A percentile compares a stretch with the other conserved stretches of the same genome.
Evolutionary conservation across 331 rosid species (phyloP).

Genomic region (Malus hybrid): DNA sequence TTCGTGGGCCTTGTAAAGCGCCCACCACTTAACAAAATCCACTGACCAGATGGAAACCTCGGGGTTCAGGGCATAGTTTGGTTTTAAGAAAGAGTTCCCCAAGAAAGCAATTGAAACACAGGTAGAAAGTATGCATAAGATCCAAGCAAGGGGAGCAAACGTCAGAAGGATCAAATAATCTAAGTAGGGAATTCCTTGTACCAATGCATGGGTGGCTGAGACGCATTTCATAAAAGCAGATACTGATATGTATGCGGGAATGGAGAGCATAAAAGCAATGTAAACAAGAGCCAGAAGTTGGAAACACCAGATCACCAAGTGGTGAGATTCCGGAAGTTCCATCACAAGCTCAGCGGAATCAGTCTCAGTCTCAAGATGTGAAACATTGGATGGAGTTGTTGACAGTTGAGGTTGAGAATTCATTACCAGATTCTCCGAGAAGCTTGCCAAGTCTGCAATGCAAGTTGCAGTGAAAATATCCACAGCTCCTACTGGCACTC

Average conservation of each 20-base stretch:
- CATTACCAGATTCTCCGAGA: conserved; percentile 49
- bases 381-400: conserved; percentile 18
- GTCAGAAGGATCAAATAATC: conserved; percentile 39
- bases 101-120: conserved; percentile 59
- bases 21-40: conserved; percentile 89
- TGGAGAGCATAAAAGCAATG: conserved; percentile 42
- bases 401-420: conserved; percentile 49
- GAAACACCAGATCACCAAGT: conserved; percentile 34
- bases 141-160: conserved; percentile 86
- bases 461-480: conserved; percentile 88
- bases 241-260: conserved; percentile 67
- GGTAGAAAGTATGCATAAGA: conserved; percentile 66
- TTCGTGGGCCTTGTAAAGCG: conserved; percentile 64
- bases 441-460: conserved; percentile 76
- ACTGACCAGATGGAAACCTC: conserved; percentile 62
- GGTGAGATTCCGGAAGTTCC: conserved; percentile 45
- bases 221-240: conserved; percentile 35
- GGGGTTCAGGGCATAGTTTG: conserved; percentile 53
- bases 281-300: conserved; percentile 59
- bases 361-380: conserved; percentile 31
- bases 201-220: conserved; percentile 15
- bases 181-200: conserved; percentile 30
- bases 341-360: conserved; percentile 27
- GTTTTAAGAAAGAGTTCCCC: conserved; percentile 69
- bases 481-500: conserved; percentile 72